Conservation (phyloP, 371 early-diverging fungal genomes). For the Mortierella sp. region DNA sequence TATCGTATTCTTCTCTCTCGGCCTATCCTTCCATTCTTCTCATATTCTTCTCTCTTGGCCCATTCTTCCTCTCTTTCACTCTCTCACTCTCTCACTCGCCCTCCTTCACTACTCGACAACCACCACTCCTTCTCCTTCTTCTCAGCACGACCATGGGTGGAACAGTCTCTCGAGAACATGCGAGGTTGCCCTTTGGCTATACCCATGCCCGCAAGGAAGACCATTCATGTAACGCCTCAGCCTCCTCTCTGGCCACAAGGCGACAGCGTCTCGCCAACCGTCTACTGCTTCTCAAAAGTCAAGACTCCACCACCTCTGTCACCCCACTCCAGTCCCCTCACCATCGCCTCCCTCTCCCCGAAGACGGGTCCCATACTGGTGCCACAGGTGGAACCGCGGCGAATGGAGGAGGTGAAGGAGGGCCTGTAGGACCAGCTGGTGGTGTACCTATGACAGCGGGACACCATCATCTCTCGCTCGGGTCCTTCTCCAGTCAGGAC, state of each 20-base stretch:
- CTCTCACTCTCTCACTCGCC: neutral
- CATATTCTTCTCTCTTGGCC: neutral
- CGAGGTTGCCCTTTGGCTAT: conserved; percentile 48
- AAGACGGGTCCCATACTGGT: conserved; percentile 16
- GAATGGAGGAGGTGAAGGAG: neutral
- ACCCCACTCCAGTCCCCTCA: conserved; percentile 6
- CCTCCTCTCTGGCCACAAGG: conserved; percentile 15
- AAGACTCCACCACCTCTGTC: conserved; percentile 41
- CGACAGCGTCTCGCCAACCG: conserved; percentile 39
- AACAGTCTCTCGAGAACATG: conserved; percentile 49
- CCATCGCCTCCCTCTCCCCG: conserved; percentile 9
- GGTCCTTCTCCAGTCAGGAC: conserved; percentile 23
- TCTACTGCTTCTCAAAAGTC: conserved; percentile 30
- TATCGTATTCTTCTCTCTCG: too few species aligned
- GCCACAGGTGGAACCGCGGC: neutral
- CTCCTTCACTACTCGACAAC: conserved; percentile 6
- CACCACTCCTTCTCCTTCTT: neutral
- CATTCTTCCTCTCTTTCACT: neutral
- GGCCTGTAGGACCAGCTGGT: neutral
- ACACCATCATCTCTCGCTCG: neutral
- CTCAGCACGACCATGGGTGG: conserved; percentile 28
- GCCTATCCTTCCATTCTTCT: neutral
- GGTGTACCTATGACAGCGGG: neutral
- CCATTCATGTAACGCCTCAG: conserved; percentile 17
- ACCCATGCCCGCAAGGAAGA: conserved; percentile 46